Evolutionary conservation across 2,329 filamentous ascomycete genomes (phyloP).

Genomic region (Aspergillus viridinutans): DNA sequence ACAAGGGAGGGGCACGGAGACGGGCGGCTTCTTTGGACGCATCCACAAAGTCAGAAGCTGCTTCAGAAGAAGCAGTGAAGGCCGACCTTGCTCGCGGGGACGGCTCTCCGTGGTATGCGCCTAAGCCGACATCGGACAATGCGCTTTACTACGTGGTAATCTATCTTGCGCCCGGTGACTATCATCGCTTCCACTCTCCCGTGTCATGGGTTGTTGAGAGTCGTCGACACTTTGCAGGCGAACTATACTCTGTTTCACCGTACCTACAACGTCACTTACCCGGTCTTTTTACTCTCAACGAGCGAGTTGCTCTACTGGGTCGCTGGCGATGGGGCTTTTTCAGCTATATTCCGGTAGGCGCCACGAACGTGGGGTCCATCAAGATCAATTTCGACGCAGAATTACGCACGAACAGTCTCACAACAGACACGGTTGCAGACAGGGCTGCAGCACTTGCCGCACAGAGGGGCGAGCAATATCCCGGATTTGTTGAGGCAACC

Average conservation of each 20-base stretch:
- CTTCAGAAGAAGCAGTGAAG: constrained; percentile 77
- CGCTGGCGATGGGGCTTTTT: constrained; percentile 98
- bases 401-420: constrained; percentile 83
- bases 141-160: constrained; percentile 90
- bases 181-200: constrained; percentile 96
- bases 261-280: constrained; percentile 91
- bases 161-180: constrained; percentile 95
- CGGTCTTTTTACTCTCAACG: constrained; percentile 93
- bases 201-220: constrained; percentile 92
- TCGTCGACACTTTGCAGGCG: constrained; percentile 94
- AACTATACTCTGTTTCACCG: constrained; percentile 90
- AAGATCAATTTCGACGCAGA: constrained; percentile 96
- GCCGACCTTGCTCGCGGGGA: constrained; percentile 74
- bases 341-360: constrained; percentile 89
- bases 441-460: constrained; percentile 75
- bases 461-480: constrained; percentile 71
- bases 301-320: constrained; percentile 87
- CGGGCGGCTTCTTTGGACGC: constrained; percentile 64
- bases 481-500: constrained; percentile 88
- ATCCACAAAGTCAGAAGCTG: constrained; percentile 61
- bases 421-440: constrained; percentile 89
- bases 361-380: constrained; percentile 96
- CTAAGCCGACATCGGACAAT: constrained; percentile 58
- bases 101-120: constrained; percentile 62
- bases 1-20: constrained; percentile 40